These are phyloP conservation scores for Mycogone perniciosa DNA, from an alignment of 2,329 filamentous ascomycete species.

Conservation along the genomic window DNA sequence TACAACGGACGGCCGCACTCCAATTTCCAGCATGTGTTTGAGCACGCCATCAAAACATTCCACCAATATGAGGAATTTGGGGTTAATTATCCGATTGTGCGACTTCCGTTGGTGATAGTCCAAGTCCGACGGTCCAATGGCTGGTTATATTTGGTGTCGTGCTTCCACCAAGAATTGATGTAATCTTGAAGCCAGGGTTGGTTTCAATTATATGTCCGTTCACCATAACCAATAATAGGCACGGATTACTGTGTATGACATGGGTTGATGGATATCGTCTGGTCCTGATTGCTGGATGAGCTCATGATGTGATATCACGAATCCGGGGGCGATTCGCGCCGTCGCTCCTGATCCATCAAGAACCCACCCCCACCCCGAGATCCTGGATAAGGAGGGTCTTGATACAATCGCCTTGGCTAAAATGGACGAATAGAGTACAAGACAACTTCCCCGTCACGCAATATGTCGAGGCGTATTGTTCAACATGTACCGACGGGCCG, in stretches of 20 bases:
- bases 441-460: neutral
- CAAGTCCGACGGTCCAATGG: neutral
- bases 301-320: slow-evolving; percentile 8
- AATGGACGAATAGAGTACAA: neutral
- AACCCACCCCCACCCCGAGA: neutral
- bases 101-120: neutral
- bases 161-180: slow-evolving; percentile 5
- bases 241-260: neutral
- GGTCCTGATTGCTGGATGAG: neutral
- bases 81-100: neutral
- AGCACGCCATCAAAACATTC: slow-evolving; percentile 7
- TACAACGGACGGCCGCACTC: slow-evolving; percentile 1
- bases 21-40: neutral
- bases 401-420: neutral
- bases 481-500: slow-evolving; percentile 1
- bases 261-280: neutral
- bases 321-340: neutral
- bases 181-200: neutral
- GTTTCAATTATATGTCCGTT: neutral
- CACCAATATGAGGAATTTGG: neutral
- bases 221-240: slow-evolving; percentile 1
- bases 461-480: neutral
- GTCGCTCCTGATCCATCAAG: neutral
- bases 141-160: slow-evolving; percentile 1
- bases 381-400: neutral